phyloP scores from a whole-genome alignment of 2,329 filamentous ascomycete genomes.

The Colletotrichum gloeosporioides region DNA sequence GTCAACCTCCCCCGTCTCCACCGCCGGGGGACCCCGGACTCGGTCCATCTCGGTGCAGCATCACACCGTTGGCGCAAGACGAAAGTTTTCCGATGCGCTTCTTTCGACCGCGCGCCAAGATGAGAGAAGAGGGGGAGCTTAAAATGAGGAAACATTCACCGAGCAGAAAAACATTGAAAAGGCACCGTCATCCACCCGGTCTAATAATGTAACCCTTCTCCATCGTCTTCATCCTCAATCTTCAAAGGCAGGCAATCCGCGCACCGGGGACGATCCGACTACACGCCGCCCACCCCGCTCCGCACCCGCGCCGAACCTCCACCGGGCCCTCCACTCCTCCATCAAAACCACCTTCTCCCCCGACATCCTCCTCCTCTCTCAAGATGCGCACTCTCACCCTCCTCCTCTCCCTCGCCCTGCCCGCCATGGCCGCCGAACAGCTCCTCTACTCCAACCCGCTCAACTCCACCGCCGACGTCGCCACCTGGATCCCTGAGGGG shows the following conservation, averaged over 20 bases:
- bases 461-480: slow-evolving; percentile 28
- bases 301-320: neutral
- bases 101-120: neutral
- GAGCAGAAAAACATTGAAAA: neutral
- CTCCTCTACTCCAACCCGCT: slow-evolving; percentile 35
- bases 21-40: slow-evolving; percentile 1
- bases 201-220: neutral
- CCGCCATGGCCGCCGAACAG: slow-evolving; percentile 23
- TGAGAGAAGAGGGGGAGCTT: neutral
- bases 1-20: slow-evolving; percentile 1
- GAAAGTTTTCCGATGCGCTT: neutral
- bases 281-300: neutral
- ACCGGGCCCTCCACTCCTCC: neutral
- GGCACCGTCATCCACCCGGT: neutral
- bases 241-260: neutral
- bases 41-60: slow-evolving; percentile 17
- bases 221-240: neutral
- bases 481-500: slow-evolving; percentile 34
- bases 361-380: neutral
- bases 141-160: neutral
- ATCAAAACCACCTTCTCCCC: neutral
- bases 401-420: neutral
- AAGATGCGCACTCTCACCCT: neutral
- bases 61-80: neutral
- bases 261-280: neutral